Evolutionary conservation across 495 filamentous ascomycete genomes (phyloP).

Genomic region (Pyrenula massariospora): DNA sequence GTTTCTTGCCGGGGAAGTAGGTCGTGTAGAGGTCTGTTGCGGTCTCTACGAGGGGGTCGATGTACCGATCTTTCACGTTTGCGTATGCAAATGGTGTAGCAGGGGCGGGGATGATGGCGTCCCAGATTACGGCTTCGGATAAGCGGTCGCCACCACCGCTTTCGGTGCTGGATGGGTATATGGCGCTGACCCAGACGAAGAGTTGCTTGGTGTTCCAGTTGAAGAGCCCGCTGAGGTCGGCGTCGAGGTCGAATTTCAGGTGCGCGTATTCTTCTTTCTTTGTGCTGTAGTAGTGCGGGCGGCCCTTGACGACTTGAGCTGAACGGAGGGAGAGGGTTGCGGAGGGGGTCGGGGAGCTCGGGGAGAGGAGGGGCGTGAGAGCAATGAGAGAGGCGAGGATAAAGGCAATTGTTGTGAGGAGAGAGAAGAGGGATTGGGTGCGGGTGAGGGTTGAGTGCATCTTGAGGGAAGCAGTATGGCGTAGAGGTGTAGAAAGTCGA

Average conservation of each 20-base stretch:
- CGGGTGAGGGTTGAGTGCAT: slow-evolving; percentile 87
- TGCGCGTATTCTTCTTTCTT: slow-evolving; percentile 93
- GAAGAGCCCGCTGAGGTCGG: slow-evolving; percentile 85
- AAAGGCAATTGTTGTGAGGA: slow-evolving; percentile 92
- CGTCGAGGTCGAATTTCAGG: slow-evolving; percentile 83
- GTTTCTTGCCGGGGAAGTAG: slow-evolving; percentile 11
- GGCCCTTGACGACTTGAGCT: slow-evolving; percentile 60
- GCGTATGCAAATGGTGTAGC: slow-evolving; percentile 41
- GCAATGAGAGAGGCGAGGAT: slow-evolving; percentile 69
- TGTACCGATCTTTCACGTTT: slow-evolving; percentile 20
- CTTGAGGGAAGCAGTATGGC: slow-evolving; percentile 9
- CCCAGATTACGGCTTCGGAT: slow-evolving; percentile 84
- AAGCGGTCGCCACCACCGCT: slow-evolving; percentile 18
- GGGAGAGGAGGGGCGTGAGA: slow-evolving; percentile 52
- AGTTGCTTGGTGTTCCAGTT: slow-evolving; percentile 99
- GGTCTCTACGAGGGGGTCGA: neutral
- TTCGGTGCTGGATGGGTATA: slow-evolving; percentile 52
- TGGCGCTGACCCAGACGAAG: slow-evolving; percentile 87
- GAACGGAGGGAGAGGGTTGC: neutral
- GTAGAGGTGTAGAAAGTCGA: neutral
- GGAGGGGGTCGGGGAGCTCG: neutral
- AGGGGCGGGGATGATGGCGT: slow-evolving; percentile 74
- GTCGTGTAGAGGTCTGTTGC: neutral
- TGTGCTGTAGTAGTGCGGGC: slow-evolving; percentile 84
- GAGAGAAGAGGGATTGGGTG: slow-evolving; percentile 86